These are phyloP conservation scores for Amanita pseudoporphyria DNA, from an alignment of 768 basidiomycete genomes.

Conservation along the genomic window DNA sequence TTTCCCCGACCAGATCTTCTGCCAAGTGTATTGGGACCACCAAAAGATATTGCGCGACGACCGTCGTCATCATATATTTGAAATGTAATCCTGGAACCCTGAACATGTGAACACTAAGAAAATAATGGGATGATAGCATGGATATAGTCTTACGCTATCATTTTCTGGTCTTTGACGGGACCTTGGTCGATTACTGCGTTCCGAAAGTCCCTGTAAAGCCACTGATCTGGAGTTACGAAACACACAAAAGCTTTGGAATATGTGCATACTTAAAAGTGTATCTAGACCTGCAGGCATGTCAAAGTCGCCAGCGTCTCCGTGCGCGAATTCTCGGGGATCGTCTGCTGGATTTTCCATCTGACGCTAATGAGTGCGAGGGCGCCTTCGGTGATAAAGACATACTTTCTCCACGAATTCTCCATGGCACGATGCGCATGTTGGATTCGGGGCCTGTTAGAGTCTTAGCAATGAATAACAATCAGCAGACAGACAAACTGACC, in stretches of 20 bases:
- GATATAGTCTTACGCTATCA: background rate
- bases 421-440: constrained; percentile 75
- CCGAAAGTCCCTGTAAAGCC: constrained; percentile 10
- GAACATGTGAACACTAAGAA: background rate
- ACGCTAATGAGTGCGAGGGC: constrained; percentile 7
- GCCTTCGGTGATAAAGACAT: constrained; percentile 8
- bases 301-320: constrained; percentile 19
- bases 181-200: constrained; percentile 1
- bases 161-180: background rate
- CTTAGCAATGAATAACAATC: constrained; percentile 3
- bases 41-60: constrained; percentile 2
- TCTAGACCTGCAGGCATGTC: constrained; percentile 31
- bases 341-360: constrained; percentile 71
- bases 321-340: constrained; percentile 64
- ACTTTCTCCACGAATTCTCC: constrained; percentile 82
- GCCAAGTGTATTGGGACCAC: constrained; percentile 7
- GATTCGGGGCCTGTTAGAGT: constrained; percentile 56
- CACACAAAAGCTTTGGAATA: background rate
- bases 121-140: background rate
- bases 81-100: constrained; percentile 7
- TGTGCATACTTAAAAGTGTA: constrained; percentile 37
- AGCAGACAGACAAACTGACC: constrained; percentile 31
- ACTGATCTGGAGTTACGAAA: constrained; percentile 7
- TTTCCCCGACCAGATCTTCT: constrained; percentile 12
- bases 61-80: constrained; percentile 7